These are phyloP conservation scores for Colletotrichum salicis DNA, from an alignment of 2,329 filamentous ascomycete species.

Conservation along the genomic window DNA sequence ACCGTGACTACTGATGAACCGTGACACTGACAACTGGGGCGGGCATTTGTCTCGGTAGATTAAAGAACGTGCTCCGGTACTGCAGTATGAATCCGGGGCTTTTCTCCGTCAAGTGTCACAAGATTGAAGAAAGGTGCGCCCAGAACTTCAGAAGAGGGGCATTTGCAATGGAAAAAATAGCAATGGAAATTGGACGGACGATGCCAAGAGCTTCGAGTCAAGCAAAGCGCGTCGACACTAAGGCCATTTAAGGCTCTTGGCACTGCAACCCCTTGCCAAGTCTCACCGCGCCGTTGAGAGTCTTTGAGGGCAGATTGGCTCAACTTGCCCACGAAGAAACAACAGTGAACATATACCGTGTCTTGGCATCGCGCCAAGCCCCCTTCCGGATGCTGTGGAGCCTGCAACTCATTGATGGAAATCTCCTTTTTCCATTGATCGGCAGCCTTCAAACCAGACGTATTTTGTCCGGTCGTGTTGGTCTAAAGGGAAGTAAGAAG, in stretches of 20 bases:
- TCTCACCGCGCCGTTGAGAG: slow-evolving; percentile 9
- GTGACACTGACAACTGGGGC: background rate
- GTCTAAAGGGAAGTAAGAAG: background rate
- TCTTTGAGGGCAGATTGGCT: slow-evolving; percentile 12
- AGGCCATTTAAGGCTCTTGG: background rate
- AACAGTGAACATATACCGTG: slow-evolving; percentile 1
- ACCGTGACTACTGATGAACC: background rate
- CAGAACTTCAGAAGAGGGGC: background rate
- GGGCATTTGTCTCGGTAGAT: slow-evolving; percentile 28
- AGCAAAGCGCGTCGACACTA: slow-evolving; percentile 7
- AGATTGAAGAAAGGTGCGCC: background rate
- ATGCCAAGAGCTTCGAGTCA: slow-evolving; percentile 29
- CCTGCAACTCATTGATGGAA: slow-evolving; percentile 33
- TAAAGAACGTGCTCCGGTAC: slow-evolving; percentile 21
- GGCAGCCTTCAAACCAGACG: background rate
- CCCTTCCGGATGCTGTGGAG: slow-evolving; percentile 5
- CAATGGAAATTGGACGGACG: slow-evolving; percentile 31
- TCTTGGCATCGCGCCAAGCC: slow-evolving; percentile 25
- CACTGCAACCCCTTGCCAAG: slow-evolving; percentile 19
- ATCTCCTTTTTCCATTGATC: slow-evolving; percentile 20
- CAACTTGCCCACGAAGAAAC: background rate
- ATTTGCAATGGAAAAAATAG: background rate
- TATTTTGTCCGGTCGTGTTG: background rate
- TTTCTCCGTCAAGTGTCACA: slow-evolving; percentile 10
- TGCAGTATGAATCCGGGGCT: slow-evolving; percentile 17